These are phyloP conservation scores for Asparagopsis taxiformis DNA, from an alignment of 31 red algal genomes.

Conservation along the genomic window DNA sequence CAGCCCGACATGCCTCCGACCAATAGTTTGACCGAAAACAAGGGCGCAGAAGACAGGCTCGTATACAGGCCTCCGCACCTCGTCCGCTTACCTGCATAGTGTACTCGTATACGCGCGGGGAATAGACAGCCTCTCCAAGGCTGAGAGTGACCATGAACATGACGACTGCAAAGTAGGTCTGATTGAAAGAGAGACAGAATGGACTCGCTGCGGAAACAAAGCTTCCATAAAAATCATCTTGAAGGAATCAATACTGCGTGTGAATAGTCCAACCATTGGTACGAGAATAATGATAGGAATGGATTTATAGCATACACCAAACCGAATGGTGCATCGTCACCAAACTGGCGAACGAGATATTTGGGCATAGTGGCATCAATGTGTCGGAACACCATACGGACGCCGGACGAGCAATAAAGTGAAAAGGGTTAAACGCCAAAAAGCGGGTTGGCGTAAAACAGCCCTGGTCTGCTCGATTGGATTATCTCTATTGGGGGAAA, in stretches of 20 bases:
- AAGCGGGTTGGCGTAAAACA: slow-evolving; percentile 63
- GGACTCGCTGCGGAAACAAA: slow-evolving; percentile 74
- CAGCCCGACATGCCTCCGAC: slow-evolving; percentile 92
- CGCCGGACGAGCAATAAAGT: slow-evolving; percentile 88
- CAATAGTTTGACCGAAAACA: slow-evolving; percentile 91
- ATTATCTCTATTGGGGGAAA: slow-evolving; percentile 60
- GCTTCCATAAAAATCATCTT: slow-evolving; percentile 81
- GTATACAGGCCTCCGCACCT: slow-evolving; percentile 85
- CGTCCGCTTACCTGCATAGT: slow-evolving; percentile 80
- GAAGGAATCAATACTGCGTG: slow-evolving; percentile 67
- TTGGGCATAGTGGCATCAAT: slow-evolving; percentile 94
- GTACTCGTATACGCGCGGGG: slow-evolving; percentile 93
- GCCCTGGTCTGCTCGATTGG: slow-evolving; percentile 45
- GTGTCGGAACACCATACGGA: slow-evolving; percentile 91
- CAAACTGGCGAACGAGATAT: slow-evolving; percentile 84
- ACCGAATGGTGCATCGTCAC: slow-evolving; percentile 81
- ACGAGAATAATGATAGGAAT: slow-evolving; percentile 92
- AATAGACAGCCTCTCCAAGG: slow-evolving; percentile 92
- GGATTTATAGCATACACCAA: slow-evolving; percentile 93
- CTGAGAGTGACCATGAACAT: slow-evolving; percentile 86
- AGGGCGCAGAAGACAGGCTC: slow-evolving; percentile 78
- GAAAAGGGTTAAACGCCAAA: slow-evolving; percentile 91
- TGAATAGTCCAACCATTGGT: slow-evolving; percentile 66
- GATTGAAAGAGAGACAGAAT: slow-evolving; percentile 76
- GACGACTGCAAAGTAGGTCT: slow-evolving; percentile 69